Evolutionary conservation across 208 protist genomes (phyloP).

Genomic region (Balamuthia mandrillaris): DNA sequence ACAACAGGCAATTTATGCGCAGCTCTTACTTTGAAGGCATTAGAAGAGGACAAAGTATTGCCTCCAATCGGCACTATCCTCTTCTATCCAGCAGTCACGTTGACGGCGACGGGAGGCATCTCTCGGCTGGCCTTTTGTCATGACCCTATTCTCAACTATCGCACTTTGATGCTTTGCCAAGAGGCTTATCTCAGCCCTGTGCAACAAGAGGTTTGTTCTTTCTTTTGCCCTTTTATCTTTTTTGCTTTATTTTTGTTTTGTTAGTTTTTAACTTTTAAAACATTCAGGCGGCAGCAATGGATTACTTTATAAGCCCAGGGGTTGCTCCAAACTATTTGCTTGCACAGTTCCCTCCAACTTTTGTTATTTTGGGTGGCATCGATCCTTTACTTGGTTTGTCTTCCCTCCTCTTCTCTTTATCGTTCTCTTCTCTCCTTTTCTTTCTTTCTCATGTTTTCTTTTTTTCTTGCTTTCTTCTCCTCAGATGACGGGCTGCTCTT

Average conservation of each 20-base stretch:
- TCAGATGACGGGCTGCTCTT: no score
- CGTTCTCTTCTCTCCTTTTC: not conserved
- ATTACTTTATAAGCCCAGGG: not conserved
- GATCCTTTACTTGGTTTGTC: not conserved
- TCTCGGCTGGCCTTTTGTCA: not conserved
- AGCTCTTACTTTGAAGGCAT: no score
- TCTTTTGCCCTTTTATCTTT: not conserved
- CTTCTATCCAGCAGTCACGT: not conserved
- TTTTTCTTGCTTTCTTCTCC: no score
- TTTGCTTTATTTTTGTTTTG: no score
- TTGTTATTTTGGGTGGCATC: not conserved
- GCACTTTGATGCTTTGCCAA: not conserved
- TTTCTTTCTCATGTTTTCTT: no score
- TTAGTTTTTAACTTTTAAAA: not conserved
- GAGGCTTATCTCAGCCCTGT: not conserved
- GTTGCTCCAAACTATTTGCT: not conserved
- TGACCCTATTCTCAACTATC: constrained; percentile 3
- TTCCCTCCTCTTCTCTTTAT: no score
- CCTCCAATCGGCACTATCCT: not conserved
- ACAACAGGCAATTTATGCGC: not conserved
- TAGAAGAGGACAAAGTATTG: no score
- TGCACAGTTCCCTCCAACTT: not conserved
- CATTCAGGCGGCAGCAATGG: not conserved
- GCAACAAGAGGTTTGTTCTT: not conserved
- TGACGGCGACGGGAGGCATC: not conserved